These are phyloP conservation scores for Lecanicillium sp. DNA, from an alignment of 2,329 filamentous ascomycete genomes.

Conservation along the genomic window DNA sequence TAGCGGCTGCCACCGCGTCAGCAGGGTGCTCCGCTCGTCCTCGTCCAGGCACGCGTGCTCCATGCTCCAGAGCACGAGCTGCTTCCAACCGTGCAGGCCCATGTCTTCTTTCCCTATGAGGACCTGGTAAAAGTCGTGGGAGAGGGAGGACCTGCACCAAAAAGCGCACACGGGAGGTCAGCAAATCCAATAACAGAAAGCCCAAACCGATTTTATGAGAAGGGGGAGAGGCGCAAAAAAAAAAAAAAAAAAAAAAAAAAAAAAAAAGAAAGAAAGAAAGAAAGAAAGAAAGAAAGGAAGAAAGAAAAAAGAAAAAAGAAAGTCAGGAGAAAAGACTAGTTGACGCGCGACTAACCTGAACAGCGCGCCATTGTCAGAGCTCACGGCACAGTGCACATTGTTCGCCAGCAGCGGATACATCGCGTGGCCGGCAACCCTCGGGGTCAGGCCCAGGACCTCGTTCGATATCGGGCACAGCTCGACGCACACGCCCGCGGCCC, in stretches of 20 bases:
- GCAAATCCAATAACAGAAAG: too few relatives aligned
- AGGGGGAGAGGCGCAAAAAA: too few relatives aligned
- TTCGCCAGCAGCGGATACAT: conserved; percentile 65
- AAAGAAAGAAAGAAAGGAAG: too few relatives aligned
- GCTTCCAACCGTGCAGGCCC: conserved; percentile 64
- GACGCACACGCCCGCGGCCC: conserved; percentile 58
- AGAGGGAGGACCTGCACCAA: conserved; percentile 55
- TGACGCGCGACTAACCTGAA: conserved; percentile 60
- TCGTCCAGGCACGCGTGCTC: conserved; percentile 50
- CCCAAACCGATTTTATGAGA: too few relatives aligned
- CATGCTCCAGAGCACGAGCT: conserved; percentile 58
- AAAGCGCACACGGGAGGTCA: too few relatives aligned
- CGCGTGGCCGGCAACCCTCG: conserved; percentile 57
- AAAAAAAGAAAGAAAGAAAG: too few relatives aligned
- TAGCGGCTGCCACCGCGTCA: conserved; percentile 41
- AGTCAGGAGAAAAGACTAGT: too few relatives aligned
- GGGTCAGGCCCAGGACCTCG: conserved; percentile 65
- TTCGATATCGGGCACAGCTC: conserved; percentile 75
- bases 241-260: too few relatives aligned
- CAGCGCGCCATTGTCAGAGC: conserved; percentile 68
- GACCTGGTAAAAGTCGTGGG: conserved; percentile 72
- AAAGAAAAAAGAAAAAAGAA: too few relatives aligned
- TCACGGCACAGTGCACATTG: conserved; percentile 66
- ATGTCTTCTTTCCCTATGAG: conserved; percentile 64
- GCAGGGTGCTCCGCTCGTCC: conserved; percentile 32